Base-by-base conservation (phyloP, 2,329 filamentous ascomycete genomes). In the Knufia fluminis region DNA sequence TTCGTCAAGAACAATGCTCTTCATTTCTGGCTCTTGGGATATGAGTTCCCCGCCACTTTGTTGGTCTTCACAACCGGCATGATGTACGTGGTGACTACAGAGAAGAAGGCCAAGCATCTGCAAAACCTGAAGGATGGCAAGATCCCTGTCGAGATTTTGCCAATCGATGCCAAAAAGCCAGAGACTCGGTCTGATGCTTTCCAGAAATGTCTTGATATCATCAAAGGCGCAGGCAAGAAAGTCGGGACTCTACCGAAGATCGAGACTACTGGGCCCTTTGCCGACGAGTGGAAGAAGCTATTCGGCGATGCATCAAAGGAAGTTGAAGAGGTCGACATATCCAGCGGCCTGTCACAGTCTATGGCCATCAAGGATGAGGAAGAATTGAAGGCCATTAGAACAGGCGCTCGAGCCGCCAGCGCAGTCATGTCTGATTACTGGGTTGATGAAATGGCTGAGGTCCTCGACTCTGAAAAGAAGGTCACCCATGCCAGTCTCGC, bases 21-120 rank as follows among this genome's bases (percentile, higher is more conserved):
- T 69, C 92, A 97, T 73, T 94, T 97, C 70, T 98, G 94, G 94
- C 77, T 98, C 49, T 79, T 98, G 54, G 92, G 92, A 61, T 98
- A 98, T 74, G 92, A 98, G 68, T 98, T 98, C 64, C 92, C 92
- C 28, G 90, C 91, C 33, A 98, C 92, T 0, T 75, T 98, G 56
- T 88, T 98, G 75, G 77, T 98, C 46, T 82, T 98, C 66, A 97
- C 91, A 1, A 73, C 83, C 53, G 92, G 97, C 54, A 81, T 82
- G 41, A 76, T 97, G 60, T 94, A 92, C 70, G 84, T 97, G 52
- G 82, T 98, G 57, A 98, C 92, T 4, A 98, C 92, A 4, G 84
- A 87, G 52, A 98, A 98, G 72, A 98, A 98, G 80, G 90, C 92
- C 22, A 91, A 94, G 64, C 90, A 97, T 68, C 76, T 98, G 39